phyloP scores from a whole-genome alignment of 2,329 filamentous ascomycete genomes.

The Verticillium isaacii region DNA sequence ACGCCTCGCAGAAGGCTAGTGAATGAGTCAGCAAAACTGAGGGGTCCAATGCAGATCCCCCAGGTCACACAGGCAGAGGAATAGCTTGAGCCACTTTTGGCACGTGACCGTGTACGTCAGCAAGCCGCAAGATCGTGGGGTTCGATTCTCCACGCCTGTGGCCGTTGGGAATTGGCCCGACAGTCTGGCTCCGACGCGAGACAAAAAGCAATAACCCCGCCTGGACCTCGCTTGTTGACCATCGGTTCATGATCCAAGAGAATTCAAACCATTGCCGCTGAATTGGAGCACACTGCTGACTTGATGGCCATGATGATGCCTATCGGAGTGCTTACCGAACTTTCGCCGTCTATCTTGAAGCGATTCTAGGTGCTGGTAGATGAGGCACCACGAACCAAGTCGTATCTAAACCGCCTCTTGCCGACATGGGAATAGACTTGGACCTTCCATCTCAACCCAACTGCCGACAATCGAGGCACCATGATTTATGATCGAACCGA shows the following conservation, averaged over 20 bases:
- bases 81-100: too few relatives aligned
- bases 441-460: neutral
- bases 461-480: neutral
- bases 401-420: too few relatives aligned
- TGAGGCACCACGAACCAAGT: too few relatives aligned
- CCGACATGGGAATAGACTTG: too few relatives aligned
- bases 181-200: neutral
- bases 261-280: neutral
- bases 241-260: neutral
- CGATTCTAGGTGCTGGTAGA: too few relatives aligned
- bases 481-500: neutral
- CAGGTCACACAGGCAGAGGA: neutral
- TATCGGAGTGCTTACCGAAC: neutral
- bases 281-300: neutral
- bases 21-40: neutral
- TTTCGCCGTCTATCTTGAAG: too few relatives aligned
- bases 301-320: neutral
- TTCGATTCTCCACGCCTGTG: neutral
- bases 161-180: neutral
- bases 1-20: neutral
- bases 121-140: neutral
- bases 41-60: neutral
- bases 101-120: neutral
- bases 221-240: neutral
- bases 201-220: neutral